Conservation (phyloP, 345 rosid species). For the Salix udensis region DNA sequence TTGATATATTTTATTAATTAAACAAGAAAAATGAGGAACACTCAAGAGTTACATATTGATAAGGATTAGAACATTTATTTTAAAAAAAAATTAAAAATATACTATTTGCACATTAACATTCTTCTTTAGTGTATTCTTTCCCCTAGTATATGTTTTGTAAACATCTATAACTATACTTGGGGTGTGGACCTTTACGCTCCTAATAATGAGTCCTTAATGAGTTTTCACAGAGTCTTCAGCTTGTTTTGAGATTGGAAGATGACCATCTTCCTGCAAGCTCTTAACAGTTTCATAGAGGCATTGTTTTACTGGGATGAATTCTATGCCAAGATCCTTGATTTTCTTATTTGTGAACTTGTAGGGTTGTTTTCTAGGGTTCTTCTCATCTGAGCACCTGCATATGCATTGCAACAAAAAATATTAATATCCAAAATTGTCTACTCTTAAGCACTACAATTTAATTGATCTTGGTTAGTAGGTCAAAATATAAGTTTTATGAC, state of each 20-base stretch:
- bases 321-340: conserved; percentile 70
- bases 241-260: conserved; percentile 57
- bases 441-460: too few species aligned
- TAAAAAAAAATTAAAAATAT: too few species aligned
- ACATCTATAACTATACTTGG: neutral
- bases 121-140: neutral
- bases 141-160: neutral
- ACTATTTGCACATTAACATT: neutral
- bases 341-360: conserved; percentile 78
- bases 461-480: too few species aligned
- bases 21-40: too few species aligned
- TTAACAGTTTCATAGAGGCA: conserved; percentile 81
- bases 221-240: conserved; percentile 19
- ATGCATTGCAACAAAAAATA: neutral
- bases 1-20: too few species aligned
- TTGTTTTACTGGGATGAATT: conserved; percentile 75
- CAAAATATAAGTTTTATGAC: too few species aligned
- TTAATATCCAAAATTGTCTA: too few species aligned
- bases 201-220: neutral
- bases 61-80: too few species aligned
- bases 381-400: conserved; percentile 84
- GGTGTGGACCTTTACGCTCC: neutral
- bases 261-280: conserved; percentile 86
- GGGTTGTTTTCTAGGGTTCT: conserved; percentile 67
- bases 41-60: too few species aligned